A percentile compares a stretch with the other conserved stretches of the same genome.
phyloP scores from a whole-genome alignment of 352 stramenopile species.

The Pythium dissimile region DNA sequence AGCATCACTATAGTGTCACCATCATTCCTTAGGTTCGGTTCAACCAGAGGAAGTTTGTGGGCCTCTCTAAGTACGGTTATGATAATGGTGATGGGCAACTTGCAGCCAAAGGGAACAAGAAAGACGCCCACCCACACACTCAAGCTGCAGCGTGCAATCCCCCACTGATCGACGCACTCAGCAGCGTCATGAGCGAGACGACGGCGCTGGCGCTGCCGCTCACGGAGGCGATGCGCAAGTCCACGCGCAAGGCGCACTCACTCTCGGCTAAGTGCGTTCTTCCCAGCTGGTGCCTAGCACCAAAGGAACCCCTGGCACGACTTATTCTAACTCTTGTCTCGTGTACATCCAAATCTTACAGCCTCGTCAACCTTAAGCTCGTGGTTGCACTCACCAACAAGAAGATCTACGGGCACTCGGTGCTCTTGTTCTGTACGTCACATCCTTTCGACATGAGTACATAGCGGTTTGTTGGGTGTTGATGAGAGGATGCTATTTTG shows the following conservation, averaged over 20 bases:
- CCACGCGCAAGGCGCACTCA: conserved; percentile 45
- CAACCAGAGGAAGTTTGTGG: background rate
- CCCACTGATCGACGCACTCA: background rate
- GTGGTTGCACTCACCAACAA: conserved; percentile 62
- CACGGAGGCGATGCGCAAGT: conserved; percentile 48
- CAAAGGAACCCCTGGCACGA: background rate
- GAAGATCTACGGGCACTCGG: conserved; percentile 53
- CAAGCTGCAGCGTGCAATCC: background rate
- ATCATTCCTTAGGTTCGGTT: conserved; percentile 15
- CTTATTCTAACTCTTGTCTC: too few relatives aligned
- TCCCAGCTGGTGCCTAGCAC: background rate
- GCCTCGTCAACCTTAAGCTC: conserved; percentile 68
- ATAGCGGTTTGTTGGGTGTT: background rate
- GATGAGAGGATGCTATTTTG: background rate
- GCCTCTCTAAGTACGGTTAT: conserved; percentile 1
- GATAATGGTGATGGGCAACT: background rate
- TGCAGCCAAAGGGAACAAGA: background rate
- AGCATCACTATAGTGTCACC: too few relatives aligned
- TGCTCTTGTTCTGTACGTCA: conserved; percentile 73
- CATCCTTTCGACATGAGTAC: too few relatives aligned
- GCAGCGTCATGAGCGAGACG: background rate
- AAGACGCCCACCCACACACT: too few relatives aligned
- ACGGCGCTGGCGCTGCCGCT: conserved; percentile 12
- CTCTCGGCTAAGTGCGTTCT: conserved; percentile 55
- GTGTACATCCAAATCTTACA: too few relatives aligned